phyloP scores from a whole-genome alignment of 176 grass and related monocot genomes.

The Eragrostis nindensis region DNA sequence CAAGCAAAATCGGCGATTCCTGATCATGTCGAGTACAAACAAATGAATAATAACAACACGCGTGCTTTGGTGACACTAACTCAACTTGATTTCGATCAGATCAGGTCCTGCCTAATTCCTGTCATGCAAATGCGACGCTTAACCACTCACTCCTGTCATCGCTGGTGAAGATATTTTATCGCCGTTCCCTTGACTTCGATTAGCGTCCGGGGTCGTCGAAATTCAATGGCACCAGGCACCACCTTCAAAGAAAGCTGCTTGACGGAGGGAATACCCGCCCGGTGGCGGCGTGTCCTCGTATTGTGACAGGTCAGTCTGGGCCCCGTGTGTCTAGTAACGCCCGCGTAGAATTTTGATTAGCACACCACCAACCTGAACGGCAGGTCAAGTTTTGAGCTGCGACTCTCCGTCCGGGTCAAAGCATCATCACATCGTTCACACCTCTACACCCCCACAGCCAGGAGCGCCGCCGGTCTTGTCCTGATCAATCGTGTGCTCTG shows the following conservation, averaged over 20 bases:
- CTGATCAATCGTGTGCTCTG: background rate
- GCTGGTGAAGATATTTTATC: conserved; percentile 14
- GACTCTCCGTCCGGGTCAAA: background rate
- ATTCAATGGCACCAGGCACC: background rate
- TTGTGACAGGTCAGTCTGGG: background rate
- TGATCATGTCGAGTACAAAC: background rate
- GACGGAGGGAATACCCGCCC: too few species aligned
- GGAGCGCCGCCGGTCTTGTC: background rate
- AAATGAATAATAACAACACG: too few species aligned
- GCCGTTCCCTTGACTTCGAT: conserved; percentile 15
- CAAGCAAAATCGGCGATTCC: background rate
- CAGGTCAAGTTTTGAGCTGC: background rate
- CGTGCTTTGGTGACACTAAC: background rate
- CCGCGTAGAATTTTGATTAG: conserved; percentile 7
- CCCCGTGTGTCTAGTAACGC: too few species aligned
- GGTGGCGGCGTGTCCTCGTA: too few species aligned
- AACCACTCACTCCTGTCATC: conserved; percentile 24
- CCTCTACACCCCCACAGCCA: background rate
- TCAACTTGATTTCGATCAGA: background rate
- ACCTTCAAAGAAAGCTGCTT: too few species aligned
- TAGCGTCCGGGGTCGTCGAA: background rate
- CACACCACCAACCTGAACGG: background rate
- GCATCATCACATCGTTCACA: conserved; percentile 37
- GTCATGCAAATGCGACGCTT: background rate
- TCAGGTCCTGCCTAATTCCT: background rate